Percentiles rank a stretch among this genome's conserved stretches.
Conservation (phyloP, 768 basidiomycete species). For the Pisolithus tinctorius region DNA sequence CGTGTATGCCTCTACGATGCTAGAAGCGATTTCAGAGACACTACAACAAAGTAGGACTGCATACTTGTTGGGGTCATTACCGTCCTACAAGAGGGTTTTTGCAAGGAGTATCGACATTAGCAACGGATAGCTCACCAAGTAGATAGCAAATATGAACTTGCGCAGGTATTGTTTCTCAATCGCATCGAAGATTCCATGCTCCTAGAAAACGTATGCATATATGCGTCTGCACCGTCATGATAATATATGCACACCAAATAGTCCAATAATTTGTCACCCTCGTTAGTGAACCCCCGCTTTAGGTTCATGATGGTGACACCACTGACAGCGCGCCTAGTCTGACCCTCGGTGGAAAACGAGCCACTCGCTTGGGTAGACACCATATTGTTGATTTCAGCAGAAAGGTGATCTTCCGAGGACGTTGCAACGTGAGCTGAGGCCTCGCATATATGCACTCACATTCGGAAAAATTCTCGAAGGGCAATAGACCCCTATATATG, state of each 20-base stretch:
- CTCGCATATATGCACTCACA: constrained; percentile 31
- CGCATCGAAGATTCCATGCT: constrained; percentile 82
- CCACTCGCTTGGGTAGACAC: constrained; percentile 25
- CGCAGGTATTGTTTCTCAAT: constrained; percentile 78
- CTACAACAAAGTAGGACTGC: constrained; percentile 8
- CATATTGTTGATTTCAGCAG: constrained; percentile 22
- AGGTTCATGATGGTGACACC: constrained; percentile 71
- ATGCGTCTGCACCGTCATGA: constrained; percentile 7
- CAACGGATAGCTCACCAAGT: constrained; percentile 47
- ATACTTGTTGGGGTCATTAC: constrained; percentile 79
- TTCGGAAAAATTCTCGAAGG: constrained; percentile 72
- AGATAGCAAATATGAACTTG: constrained; percentile 82
- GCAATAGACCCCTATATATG: constrained; percentile 56
- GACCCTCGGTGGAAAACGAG: constrained; percentile 34
- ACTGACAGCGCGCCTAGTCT: constrained; percentile 39
- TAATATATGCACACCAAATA: constrained; percentile 54
- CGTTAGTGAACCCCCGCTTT: constrained; percentile 70
- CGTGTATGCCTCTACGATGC: constrained; percentile 83
- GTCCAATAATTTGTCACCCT: constrained; percentile 76
- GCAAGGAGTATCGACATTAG: neutral
- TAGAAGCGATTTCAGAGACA: constrained; percentile 24
- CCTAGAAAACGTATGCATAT: constrained; percentile 36
- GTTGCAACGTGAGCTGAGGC: neutral
- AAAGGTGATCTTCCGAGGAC: constrained; percentile 19
- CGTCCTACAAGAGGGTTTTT: constrained; percentile 47